These are phyloP conservation scores for Candida silvicultrix DNA, from an alignment of 805 yeast genomes.

Conservation along the genomic window DNA sequence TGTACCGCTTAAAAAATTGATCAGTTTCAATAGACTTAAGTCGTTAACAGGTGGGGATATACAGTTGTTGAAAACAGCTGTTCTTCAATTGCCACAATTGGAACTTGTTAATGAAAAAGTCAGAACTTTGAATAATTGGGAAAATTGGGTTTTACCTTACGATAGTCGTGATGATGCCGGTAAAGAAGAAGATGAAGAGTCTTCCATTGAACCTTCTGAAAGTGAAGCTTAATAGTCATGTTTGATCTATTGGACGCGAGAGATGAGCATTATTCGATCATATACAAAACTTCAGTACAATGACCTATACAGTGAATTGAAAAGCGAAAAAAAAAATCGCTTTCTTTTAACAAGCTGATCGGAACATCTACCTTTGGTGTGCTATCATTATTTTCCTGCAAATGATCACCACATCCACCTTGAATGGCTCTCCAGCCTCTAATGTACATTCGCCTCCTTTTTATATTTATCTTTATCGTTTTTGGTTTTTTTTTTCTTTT, in stretches of 20 bases:
- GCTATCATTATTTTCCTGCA: not conserved
- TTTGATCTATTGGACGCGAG: no score
- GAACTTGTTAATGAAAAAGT: slow-evolving; percentile 37
- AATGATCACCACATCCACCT: not conserved
- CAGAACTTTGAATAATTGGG: slow-evolving; percentile 52
- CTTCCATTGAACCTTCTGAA: not conserved
- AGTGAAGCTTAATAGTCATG: not conserved
- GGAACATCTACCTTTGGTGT: not conserved
- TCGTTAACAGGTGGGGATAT: slow-evolving; percentile 51
- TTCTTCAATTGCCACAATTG: slow-evolving; percentile 15
- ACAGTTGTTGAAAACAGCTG: slow-evolving; percentile 23
- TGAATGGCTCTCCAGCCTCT: no score
- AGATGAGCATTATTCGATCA: not conserved
- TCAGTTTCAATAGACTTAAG: slow-evolving; percentile 71
- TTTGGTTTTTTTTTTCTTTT: no score
- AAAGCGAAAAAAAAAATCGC: no score
- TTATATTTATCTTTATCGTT: no score
- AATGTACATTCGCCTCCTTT: not conserved
- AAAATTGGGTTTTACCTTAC: slow-evolving; percentile 61
- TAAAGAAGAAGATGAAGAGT: slow-evolving; percentile 28
- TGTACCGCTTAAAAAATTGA: slow-evolving; percentile 55
- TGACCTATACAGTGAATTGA: no score
- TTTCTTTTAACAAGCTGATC: no score
- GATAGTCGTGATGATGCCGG: slow-evolving; percentile 42
- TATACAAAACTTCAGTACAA: no score